A percentile compares a stretch with the other conserved stretches of the same genome.
Conservation (phyloP, 2,329 filamentous ascomycete genomes). For the Chalara sp. region DNA sequence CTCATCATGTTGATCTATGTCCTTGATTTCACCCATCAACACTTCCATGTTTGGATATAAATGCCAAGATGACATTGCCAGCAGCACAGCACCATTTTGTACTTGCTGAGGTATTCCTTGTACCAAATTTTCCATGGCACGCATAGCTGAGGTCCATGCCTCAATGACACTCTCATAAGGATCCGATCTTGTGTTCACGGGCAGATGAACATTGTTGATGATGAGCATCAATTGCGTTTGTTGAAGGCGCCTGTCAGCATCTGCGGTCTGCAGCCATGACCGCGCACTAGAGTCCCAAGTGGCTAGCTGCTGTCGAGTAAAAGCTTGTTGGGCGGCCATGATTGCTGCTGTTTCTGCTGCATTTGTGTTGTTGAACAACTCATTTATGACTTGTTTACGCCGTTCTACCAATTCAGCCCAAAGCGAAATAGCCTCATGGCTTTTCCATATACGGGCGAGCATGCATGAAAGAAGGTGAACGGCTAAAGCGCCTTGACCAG, state of each 20-base stretch:
- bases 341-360: too few relatives aligned
- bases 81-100: slow-evolving; percentile 5
- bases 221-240: neutral
- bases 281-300: neutral
- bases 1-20: slow-evolving; percentile 13
- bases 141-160: neutral
- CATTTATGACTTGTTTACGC: neutral
- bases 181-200: neutral
- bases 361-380: too few relatives aligned
- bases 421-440: slow-evolving; percentile 23
- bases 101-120: neutral
- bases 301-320: neutral
- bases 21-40: neutral
- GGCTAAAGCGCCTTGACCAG: slow-evolving; percentile 14
- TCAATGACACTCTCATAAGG: neutral
- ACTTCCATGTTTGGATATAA: slow-evolving; percentile 14
- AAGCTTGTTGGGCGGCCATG: neutral
- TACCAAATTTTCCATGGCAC: neutral
- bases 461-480: slow-evolving; percentile 29
- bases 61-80: slow-evolving; percentile 15
- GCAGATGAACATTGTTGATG: neutral
- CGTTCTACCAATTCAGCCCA: slow-evolving; percentile 28
- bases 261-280: neutral
- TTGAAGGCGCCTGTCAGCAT: neutral
- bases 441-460: slow-evolving; percentile 24